phyloP scores from a whole-genome alignment of 2,329 filamentous ascomycete genomes.

The Zymoseptoria passerinii region DNA sequence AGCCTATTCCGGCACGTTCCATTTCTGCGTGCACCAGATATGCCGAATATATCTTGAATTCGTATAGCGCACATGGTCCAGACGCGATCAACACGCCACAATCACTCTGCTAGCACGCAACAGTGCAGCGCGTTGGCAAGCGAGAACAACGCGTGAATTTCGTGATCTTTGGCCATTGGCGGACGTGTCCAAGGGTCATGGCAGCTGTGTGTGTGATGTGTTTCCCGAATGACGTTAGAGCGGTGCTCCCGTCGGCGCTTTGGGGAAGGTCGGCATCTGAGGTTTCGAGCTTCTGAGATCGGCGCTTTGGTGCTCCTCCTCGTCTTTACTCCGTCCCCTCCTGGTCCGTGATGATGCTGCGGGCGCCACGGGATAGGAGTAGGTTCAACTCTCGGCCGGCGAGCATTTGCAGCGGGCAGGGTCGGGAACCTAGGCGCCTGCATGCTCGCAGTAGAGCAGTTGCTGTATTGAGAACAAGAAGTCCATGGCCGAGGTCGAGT shows the following conservation, averaged over 20 bases:
- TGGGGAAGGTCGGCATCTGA: neutral
- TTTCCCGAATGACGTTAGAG: neutral
- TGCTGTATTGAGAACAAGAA: neutral
- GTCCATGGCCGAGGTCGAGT: neutral
- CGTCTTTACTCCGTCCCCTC: neutral
- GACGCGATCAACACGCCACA: neutral
- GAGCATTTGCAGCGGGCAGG: neutral
- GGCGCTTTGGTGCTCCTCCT: neutral
- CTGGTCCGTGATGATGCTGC: neutral
- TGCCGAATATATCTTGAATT: neutral
- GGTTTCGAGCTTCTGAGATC: neutral
- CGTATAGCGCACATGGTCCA: neutral
- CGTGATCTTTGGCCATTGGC: neutral
- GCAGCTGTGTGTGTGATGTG: neutral
- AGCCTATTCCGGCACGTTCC: too few species aligned
- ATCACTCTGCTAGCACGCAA: neutral
- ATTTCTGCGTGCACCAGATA: neutral
- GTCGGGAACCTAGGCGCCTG: neutral
- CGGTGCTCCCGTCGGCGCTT: neutral
- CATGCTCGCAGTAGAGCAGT: neutral
- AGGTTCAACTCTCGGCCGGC: neutral
- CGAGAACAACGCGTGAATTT: neutral
- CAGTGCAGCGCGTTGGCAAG: neutral
- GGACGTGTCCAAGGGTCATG: too few species aligned
- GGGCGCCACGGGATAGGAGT: neutral